These are phyloP conservation scores for Amaranthus tricolor DNA, from an alignment of 179 eudicot species.

Conservation along the genomic window DNA sequence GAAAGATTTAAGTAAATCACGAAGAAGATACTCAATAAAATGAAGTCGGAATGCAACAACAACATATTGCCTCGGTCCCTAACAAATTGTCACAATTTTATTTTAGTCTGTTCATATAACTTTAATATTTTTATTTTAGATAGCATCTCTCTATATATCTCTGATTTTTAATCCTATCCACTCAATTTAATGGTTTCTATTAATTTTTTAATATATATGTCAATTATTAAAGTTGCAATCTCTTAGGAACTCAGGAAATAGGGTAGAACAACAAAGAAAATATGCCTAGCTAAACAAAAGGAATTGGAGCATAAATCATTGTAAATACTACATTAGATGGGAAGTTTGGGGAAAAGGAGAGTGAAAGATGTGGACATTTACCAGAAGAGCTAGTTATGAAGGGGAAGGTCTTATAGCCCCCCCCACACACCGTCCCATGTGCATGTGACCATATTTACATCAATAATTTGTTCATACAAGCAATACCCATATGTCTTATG, in stretches of 20 bases:
- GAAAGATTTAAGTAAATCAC: conserved; percentile 17
- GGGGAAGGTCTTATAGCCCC: not conserved
- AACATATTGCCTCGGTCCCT: no score
- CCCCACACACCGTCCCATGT: conserved; percentile 32
- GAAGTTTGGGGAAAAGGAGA: not conserved
- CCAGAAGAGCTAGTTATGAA: conserved; percentile 23
- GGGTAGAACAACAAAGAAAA: not conserved
- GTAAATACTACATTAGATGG: not conserved
- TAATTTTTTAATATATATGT: no score
- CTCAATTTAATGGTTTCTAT: no score
- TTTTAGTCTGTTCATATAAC: no score
- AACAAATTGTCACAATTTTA: no score
- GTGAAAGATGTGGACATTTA: conserved; percentile 33
- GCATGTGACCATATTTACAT: conserved; percentile 27
- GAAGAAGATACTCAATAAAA: not conserved
- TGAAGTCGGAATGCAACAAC: conserved; percentile 13
- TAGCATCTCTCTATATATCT: no score
- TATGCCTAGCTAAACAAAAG: conserved; percentile 21
- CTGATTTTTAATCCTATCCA: no score
- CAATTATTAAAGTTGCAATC: no score
- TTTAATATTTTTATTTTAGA: no score
- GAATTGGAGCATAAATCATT: conserved; percentile 12
- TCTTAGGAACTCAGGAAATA: no score
- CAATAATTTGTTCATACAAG: conserved; percentile 25
- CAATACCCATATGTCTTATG: conserved; percentile 18